Conservation (phyloP, 257 asterid genomes). For the Nicotiana paniculata region DNA sequence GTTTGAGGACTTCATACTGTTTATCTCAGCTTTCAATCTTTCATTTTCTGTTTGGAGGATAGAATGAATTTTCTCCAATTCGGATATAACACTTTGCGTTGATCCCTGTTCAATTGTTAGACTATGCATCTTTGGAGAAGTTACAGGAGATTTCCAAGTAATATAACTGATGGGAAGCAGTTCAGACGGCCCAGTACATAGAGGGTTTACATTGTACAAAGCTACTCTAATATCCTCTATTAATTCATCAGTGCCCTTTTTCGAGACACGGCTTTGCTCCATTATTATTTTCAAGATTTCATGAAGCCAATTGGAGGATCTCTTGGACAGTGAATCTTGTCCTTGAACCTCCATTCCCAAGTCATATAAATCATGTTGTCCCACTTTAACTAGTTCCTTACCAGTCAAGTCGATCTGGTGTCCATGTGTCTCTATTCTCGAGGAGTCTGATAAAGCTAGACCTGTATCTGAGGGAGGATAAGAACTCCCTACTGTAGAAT, state of each 20-base stretch:
- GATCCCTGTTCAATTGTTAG: constrained; percentile 40
- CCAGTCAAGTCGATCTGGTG: constrained; percentile 18
- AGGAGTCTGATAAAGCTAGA: constrained; percentile 17
- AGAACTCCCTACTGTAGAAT: constrained; percentile 23
- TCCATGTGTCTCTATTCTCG: constrained; percentile 8
- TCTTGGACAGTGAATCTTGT: background rate
- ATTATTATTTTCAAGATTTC: constrained; percentile 27
- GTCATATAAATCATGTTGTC: constrained; percentile 9
- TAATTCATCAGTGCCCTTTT: constrained; percentile 46
- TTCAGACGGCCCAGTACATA: constrained; percentile 13
- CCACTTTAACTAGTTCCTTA: constrained; percentile 39
- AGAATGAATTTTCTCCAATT: constrained; percentile 44
- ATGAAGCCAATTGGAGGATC: constrained; percentile 46
- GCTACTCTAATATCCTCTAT: constrained; percentile 45
- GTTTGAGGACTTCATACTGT: constrained; percentile 17
- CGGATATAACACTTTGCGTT: constrained; percentile 41
- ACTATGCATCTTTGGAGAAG: constrained; percentile 31
- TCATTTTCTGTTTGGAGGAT: constrained; percentile 36
- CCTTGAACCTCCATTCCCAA: background rate
- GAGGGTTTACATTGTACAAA: constrained; percentile 7
- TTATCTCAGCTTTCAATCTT: constrained; percentile 40
- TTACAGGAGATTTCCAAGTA: constrained; percentile 58
- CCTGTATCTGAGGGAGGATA: constrained; percentile 23
- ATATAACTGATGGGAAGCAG: constrained; percentile 40
- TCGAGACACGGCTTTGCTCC: constrained; percentile 41